These are phyloP conservation scores for Akebia trifoliata DNA, from an alignment of 164 flowering plant genomes.

Conservation along the genomic window DNA sequence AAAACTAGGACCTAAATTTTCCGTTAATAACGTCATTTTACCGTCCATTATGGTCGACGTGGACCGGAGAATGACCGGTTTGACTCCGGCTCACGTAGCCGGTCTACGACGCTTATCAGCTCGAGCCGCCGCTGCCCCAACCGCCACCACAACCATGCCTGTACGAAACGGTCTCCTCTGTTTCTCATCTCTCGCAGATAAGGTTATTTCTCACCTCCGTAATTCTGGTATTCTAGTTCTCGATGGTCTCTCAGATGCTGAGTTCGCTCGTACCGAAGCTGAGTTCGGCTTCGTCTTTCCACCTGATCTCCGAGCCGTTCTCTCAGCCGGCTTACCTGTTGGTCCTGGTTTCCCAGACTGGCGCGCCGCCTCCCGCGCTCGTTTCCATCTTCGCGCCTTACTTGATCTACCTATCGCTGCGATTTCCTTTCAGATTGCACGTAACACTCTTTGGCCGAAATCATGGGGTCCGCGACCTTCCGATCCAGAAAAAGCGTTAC, in stretches of 20 bases:
- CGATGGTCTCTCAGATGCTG: slow-evolving; percentile 71
- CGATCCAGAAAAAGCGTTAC: slow-evolving; percentile 77
- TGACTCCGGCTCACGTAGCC: slow-evolving; percentile 79
- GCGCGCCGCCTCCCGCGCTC: slow-evolving; percentile 50
- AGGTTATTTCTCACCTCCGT: slow-evolving; percentile 59
- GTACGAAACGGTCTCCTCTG: slow-evolving; percentile 56
- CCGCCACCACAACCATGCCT: slow-evolving; percentile 37
- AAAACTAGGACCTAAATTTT: background rate
- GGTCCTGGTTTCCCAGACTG: slow-evolving; percentile 97
- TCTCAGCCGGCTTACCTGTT: slow-evolving; percentile 72
- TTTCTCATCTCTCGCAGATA: slow-evolving; percentile 58
- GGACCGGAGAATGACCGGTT: slow-evolving; percentile 74
- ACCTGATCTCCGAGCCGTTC: slow-evolving; percentile 80
- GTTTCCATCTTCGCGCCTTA: slow-evolving; percentile 63
- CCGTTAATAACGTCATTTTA: background rate
- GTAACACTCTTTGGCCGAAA: slow-evolving; percentile 74
- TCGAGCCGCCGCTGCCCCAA: slow-evolving; percentile 60
- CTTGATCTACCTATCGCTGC: slow-evolving; percentile 87
- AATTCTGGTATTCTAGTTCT: slow-evolving; percentile 54
- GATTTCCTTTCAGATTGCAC: slow-evolving; percentile 69
- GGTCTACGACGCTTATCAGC: slow-evolving; percentile 93
- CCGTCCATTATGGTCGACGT: slow-evolving; percentile 76
- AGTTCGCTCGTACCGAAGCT: slow-evolving; percentile 75
- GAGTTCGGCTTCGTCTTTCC: slow-evolving; percentile 92
- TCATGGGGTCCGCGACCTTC: slow-evolving; percentile 84